These are phyloP conservation scores for Dichotomocladium elegans DNA, from an alignment of 371 early-diverging fungal species.

Conservation along the genomic window DNA sequence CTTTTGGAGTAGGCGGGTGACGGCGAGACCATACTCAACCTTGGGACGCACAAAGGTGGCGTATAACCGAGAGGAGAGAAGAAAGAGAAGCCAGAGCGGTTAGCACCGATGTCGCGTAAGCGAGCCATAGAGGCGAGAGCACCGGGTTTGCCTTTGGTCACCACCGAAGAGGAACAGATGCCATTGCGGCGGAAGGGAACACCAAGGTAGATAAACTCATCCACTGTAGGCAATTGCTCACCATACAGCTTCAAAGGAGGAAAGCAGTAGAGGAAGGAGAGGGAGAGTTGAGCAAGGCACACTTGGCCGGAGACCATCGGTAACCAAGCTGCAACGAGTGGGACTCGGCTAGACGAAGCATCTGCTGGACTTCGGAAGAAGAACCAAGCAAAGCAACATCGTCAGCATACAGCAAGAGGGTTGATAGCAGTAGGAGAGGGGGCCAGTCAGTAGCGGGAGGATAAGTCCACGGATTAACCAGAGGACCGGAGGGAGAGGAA, in stretches of 20 bases:
- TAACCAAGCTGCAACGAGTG: slow-evolving; percentile 14
- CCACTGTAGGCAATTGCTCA: background rate
- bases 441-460: background rate
- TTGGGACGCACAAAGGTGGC: background rate
- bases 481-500: no score
- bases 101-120: slow-evolving; percentile 1
- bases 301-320: slow-evolving; percentile 21
- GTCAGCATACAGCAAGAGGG: slow-evolving; percentile 20
- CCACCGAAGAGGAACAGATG: no score
- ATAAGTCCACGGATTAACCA: slow-evolving; percentile 18
- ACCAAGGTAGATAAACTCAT: slow-evolving; percentile 3
- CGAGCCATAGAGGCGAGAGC: no score
- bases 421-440: slow-evolving; percentile 5
- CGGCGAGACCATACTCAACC: slow-evolving; percentile 8
- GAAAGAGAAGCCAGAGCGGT: slow-evolving; percentile 1
- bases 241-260: background rate
- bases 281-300: slow-evolving; percentile 11
- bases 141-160: no score
- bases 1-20: background rate
- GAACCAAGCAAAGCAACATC: slow-evolving; percentile 24
- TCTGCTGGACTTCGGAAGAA: background rate
- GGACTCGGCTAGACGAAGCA: background rate
- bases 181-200: background rate
- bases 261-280: background rate
- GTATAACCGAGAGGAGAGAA: slow-evolving; percentile 3